Conservation (phyloP, 331 rosid genomes). For the Telfairia occidentalis region DNA sequence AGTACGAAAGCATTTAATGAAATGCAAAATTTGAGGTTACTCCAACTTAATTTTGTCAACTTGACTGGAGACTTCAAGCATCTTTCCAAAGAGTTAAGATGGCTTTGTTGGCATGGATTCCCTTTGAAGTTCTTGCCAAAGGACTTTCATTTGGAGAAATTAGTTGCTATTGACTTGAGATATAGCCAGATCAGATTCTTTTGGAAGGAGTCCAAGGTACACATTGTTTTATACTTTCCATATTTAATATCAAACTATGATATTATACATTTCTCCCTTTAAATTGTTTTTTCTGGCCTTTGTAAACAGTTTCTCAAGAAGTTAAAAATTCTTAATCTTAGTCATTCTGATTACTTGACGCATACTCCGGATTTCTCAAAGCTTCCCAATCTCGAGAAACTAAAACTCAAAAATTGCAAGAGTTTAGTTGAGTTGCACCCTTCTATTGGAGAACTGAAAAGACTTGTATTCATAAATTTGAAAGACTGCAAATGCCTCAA, state of each 20-base stretch:
- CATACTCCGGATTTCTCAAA: constrained; percentile 25
- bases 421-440: constrained; percentile 18
- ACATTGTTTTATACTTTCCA: not conserved
- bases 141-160: not conserved
- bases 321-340: constrained; percentile 32
- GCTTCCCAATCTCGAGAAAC: constrained; percentile 31
- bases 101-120: constrained; percentile 30
- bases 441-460: constrained; percentile 23
- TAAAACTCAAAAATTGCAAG: constrained; percentile 24
- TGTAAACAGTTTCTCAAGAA: constrained; percentile 21
- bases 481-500: constrained; percentile 20
- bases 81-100: constrained; percentile 15
- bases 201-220: constrained; percentile 18
- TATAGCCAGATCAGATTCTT: constrained; percentile 18
- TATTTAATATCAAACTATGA: not conserved
- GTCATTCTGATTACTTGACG: constrained; percentile 25
- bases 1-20: constrained; percentile 16
- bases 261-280: not conserved
- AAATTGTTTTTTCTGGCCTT: not conserved
- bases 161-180: constrained; percentile 19
- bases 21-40: constrained; percentile 21
- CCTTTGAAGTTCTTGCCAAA: constrained; percentile 16
- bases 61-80: constrained; percentile 7
- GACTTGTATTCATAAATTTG: constrained; percentile 19
- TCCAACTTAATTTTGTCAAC: not conserved